Conservation (phyloP, 2,329 filamentous ascomycete genomes). For the Seiridium cupressi region DNA sequence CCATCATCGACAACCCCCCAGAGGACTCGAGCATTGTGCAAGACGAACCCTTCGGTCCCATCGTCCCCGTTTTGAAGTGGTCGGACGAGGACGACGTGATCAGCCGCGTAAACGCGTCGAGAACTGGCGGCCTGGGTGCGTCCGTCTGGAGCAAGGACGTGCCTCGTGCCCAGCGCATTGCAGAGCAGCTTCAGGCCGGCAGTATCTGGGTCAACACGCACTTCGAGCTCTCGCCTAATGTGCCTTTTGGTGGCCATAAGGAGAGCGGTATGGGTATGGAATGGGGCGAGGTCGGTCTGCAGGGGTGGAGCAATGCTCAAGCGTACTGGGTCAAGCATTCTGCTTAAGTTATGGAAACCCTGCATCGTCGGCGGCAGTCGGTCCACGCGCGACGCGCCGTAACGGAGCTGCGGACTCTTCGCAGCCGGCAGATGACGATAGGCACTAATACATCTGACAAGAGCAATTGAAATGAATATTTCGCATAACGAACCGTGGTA, state of each 20-base stretch:
- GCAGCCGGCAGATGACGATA: too few species aligned
- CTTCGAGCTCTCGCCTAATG: slow-evolving; percentile 33
- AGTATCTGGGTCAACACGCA: slow-evolving; percentile 53
- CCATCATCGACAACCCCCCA: slow-evolving; percentile 59
- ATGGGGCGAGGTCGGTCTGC: slow-evolving; percentile 11
- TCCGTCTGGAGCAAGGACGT: slow-evolving; percentile 52
- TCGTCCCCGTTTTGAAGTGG: slow-evolving; percentile 44
- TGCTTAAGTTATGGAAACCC: not conserved
- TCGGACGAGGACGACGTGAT: slow-evolving; percentile 44
- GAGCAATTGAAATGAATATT: too few species aligned
- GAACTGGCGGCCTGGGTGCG: slow-evolving; percentile 50
- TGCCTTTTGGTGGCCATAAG: slow-evolving; percentile 50
- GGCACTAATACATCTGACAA: too few species aligned
- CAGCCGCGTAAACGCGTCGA: slow-evolving; percentile 43
- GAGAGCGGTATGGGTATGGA: slow-evolving; percentile 9
- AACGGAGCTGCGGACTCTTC: too few species aligned
- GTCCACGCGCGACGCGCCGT: too few species aligned
- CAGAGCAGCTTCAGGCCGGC: slow-evolving; percentile 46
- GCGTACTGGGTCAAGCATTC: slow-evolving; percentile 2
- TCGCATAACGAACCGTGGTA: too few species aligned
- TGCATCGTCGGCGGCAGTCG: too few species aligned
- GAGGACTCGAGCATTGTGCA: slow-evolving; percentile 54
- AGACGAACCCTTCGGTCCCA: slow-evolving; percentile 53
- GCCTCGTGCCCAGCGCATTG: slow-evolving; percentile 45
- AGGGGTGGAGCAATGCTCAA: slow-evolving; percentile 13